Evolutionary conservation across 2,329 filamentous ascomycete species (phyloP).

Genomic region (Xylaria sp.): DNA sequence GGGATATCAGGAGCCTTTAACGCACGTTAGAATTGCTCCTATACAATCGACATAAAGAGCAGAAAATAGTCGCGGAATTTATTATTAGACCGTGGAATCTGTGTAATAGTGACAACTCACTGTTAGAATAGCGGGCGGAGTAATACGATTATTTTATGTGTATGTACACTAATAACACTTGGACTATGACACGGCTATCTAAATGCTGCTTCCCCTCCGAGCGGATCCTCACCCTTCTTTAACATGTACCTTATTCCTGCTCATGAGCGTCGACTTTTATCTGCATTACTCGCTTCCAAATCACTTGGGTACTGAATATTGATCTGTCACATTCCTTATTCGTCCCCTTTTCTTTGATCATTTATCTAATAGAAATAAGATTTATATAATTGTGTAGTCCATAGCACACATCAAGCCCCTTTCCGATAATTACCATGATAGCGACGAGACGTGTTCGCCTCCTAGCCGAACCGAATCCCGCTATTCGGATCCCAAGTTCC

Average conservation of each 20-base stretch:
- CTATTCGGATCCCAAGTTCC: conserved; percentile 70
- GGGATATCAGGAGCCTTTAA: too few species aligned
- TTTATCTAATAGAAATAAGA: neutral
- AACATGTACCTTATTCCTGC: conserved; percentile 12
- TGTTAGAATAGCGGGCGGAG: neutral
- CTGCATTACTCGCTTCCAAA: conserved; percentile 8
- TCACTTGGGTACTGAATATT: neutral
- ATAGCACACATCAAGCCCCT: neutral
- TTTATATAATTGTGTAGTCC: too few species aligned
- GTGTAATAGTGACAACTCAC: too few species aligned
- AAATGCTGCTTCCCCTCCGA: neutral
- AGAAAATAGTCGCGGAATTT: neutral
- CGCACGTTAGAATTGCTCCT: too few species aligned
- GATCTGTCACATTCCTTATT: neutral
- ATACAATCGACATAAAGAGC: too few species aligned
- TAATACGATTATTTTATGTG: neutral
- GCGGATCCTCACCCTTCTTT: neutral
- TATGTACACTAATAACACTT: conserved; percentile 8
- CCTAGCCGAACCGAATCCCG: conserved; percentile 60
- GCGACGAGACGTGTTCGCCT: conserved; percentile 52
- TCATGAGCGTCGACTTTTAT: neutral
- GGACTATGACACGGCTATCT: neutral
- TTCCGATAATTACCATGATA: conserved; percentile 18
- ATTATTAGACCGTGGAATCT: neutral
- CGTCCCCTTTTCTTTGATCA: neutral